Conservation (phyloP, 1,284 basidiomycete species). For the Leccinum fallax region DNA sequence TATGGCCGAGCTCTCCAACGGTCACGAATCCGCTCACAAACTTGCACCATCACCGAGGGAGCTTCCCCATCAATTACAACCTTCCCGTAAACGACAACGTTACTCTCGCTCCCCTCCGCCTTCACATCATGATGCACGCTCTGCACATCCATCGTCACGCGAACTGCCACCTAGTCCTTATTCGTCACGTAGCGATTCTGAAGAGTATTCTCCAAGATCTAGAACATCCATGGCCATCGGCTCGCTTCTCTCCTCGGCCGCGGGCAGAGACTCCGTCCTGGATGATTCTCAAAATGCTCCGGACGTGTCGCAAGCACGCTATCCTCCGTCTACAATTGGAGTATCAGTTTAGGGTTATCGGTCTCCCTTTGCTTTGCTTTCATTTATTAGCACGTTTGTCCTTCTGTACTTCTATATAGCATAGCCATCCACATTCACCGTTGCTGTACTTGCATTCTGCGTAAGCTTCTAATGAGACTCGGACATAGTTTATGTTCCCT, state of each 20-base stretch:
- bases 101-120: slow-evolving; percentile 37
- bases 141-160: slow-evolving; percentile 32
- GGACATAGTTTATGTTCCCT: neutral
- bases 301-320: slow-evolving; percentile 27
- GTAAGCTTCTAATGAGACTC: slow-evolving; percentile 25
- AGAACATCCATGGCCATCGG: slow-evolving; percentile 39
- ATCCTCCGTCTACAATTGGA: slow-evolving; percentile 22
- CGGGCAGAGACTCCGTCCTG: slow-evolving; percentile 26
- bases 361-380: slow-evolving; percentile 8
- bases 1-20: slow-evolving; percentile 17
- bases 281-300: slow-evolving; percentile 29
- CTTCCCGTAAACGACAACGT: slow-evolving; percentile 51
- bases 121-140: slow-evolving; percentile 28
- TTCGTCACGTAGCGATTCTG: slow-evolving; percentile 38
- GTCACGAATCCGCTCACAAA: slow-evolving; percentile 16
- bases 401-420: slow-evolving; percentile 31
- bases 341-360: slow-evolving; percentile 24
- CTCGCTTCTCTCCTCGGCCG: slow-evolving; percentile 34
- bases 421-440: slow-evolving; percentile 26
- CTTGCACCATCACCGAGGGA: slow-evolving; percentile 25
- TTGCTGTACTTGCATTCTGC: slow-evolving; percentile 23
- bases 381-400: slow-evolving; percentile 23
- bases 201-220: slow-evolving; percentile 38
- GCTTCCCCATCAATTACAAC: slow-evolving; percentile 24
- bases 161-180: slow-evolving; percentile 39